Evolutionary conservation across 441 rosid genomes (phyloP), one percentile per base, ranked within the genome.

Genomic region (Adansonia gregorii): DNA sequence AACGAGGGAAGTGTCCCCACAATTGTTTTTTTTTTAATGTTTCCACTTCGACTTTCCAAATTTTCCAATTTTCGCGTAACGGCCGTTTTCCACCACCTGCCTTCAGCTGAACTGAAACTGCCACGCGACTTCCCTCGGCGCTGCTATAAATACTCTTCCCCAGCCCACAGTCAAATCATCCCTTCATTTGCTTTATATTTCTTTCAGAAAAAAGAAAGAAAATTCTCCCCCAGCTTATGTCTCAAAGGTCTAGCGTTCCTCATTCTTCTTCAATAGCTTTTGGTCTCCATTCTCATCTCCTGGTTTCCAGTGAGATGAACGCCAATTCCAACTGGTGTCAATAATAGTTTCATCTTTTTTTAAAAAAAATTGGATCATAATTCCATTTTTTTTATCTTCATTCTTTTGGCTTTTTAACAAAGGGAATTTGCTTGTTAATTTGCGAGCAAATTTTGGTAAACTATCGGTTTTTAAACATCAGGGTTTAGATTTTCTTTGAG

Each of bases 171-270:
- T 0, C 55, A 63, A 72, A 52, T 6, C 75, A 64, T 22, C 49
- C 51, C 8, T 6, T 19, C 54, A 20, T 59, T 27, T 2, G 10
- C 19, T 69, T 20, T 4, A 1, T 31, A 31, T 31, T 31, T 31
- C 35, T 31, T 31, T 31, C 35, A 31, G 35, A 2, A 31, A 31
- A 31, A 31, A 31, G 2, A 31, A 31, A 31, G 35, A 31, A 31
- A 31, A 31, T 31, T 22, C 8, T n/a, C 2, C 4, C 0, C 55
- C 79, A 15, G 79, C 76, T 51, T 81, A 90, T 89, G 92, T 89
- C 91, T 86, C 94, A 88, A 20, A 87, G 92, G 17, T 81, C 82
- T 31, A 45, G 35, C 74, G 89, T 85, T 1, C 91, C 92, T 66
- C 94, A 87, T 79, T 86, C 80, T 78, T 88, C 91, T 64, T 83